Evolutionary conservation across 2,329 filamentous ascomycete genomes (phyloP).

Genomic region (Xylaria sp.): DNA sequence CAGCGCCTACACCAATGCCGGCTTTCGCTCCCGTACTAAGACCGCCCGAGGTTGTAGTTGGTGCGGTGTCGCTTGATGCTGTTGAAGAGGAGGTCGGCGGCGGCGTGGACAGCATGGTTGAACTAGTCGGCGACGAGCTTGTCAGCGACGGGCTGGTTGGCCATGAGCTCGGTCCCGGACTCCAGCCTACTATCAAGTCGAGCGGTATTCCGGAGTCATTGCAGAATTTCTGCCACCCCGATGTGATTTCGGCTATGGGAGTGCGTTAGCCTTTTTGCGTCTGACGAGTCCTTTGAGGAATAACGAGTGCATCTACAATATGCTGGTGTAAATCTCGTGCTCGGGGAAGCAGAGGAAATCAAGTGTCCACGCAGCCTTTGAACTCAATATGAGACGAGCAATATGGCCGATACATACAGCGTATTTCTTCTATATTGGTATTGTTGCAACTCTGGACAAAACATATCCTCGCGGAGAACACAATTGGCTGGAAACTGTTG

Average conservation of each 20-base stretch:
- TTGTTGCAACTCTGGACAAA: slow-evolving; percentile 26
- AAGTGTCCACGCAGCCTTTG: not conserved
- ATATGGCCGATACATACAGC: slow-evolving; percentile 25
- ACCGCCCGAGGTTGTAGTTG: not conserved
- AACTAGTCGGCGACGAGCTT: slow-evolving; percentile 6
- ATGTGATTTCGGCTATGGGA: slow-evolving; percentile 25
- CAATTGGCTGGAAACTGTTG: slow-evolving; percentile 31
- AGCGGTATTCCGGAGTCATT: slow-evolving; percentile 28
- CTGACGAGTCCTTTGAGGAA: not conserved
- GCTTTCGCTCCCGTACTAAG: slow-evolving; percentile 33
- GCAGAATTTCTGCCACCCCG: slow-evolving; percentile 33
- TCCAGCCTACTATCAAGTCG: not conserved
- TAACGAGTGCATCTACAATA: not conserved
- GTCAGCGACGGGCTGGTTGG: not conserved
- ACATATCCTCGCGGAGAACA: slow-evolving; percentile 33
- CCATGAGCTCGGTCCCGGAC: not conserved
- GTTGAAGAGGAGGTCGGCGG: slow-evolving; percentile 17
- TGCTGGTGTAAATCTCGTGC: not conserved
- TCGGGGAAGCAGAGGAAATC: not conserved
- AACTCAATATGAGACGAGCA: not conserved
- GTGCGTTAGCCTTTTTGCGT: slow-evolving; percentile 16
- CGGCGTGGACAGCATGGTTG: slow-evolving; percentile 2
- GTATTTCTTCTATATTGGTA: slow-evolving; percentile 1
- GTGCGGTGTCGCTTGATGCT: not conserved
- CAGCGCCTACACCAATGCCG: slow-evolving; percentile 53